These are phyloP conservation scores for Collybiopsis confluens DNA, from an alignment of 768 basidiomycete genomes.

Conservation along the genomic window DNA sequence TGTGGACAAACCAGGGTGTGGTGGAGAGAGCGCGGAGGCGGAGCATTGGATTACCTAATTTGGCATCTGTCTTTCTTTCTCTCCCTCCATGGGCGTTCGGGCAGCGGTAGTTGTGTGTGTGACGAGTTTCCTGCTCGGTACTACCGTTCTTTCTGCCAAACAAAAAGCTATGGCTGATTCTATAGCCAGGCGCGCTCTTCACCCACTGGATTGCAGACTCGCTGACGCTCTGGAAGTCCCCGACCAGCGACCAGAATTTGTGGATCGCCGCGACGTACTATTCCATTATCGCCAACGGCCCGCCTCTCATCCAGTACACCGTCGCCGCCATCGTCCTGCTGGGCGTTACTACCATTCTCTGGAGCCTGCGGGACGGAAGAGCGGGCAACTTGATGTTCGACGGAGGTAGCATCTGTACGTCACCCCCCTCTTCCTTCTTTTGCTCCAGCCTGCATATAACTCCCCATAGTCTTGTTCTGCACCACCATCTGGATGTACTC, in stretches of 20 bases:
- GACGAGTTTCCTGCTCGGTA: constrained; percentile 80
- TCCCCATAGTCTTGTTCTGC: constrained; percentile 62
- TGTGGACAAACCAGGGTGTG: constrained; percentile 70
- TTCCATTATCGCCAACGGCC: constrained; percentile 67
- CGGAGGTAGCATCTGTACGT: constrained; percentile 77
- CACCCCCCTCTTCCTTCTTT: not conserved
- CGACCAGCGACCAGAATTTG: constrained; percentile 78
- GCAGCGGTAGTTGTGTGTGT: constrained; percentile 70
- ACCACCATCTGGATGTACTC: constrained; percentile 69
- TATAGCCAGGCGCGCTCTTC: constrained; percentile 65
- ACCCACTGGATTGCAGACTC: constrained; percentile 95
- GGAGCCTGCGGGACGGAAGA: constrained; percentile 72
- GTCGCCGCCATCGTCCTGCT: constrained; percentile 51
- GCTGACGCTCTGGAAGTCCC: constrained; percentile 83
- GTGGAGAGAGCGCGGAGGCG: constrained; percentile 13
- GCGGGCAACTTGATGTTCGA: constrained; percentile 91
- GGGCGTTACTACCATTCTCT: constrained; percentile 66
- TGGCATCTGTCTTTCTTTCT: not conserved
- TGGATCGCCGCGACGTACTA: constrained; percentile 85
- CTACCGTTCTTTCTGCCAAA: too few species aligned
- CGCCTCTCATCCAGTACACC: constrained; percentile 51
- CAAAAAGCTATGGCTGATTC: too few species aligned
- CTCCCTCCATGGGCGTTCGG: constrained; percentile 58
- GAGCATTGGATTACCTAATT: not conserved
- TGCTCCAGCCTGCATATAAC: too few species aligned